phyloP scores from a whole-genome alignment of 2,329 filamentous ascomycete genomes.

The Blastomyces percursus region DNA sequence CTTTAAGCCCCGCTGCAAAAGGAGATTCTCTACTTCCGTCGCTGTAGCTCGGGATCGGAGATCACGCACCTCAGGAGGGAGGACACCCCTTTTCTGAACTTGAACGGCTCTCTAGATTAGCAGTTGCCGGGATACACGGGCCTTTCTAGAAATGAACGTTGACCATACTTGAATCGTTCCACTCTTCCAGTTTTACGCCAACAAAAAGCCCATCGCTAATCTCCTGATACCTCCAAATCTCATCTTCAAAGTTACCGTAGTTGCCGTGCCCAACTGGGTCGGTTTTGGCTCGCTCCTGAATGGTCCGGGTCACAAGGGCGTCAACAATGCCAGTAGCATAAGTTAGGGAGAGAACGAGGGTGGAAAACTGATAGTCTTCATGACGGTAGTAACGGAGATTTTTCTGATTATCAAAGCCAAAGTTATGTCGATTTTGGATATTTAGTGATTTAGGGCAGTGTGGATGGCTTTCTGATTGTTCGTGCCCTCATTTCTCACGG shows the following conservation, averaged over 20 bases:
- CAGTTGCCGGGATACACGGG: neutral
- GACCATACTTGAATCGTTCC: neutral
- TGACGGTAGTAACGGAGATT: neutral
- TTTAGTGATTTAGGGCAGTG: neutral
- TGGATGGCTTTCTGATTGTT: neutral
- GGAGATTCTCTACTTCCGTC: neutral
- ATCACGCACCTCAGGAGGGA: neutral
- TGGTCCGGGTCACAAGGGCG: neutral
- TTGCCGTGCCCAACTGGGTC: neutral
- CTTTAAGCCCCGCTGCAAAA: neutral
- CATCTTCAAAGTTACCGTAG: neutral
- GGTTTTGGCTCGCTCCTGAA: neutral
- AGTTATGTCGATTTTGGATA: neutral
- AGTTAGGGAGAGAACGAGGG: neutral
- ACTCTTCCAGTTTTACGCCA: neutral
- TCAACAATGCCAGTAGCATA: neutral
- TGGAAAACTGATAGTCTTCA: neutral
- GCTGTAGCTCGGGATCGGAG: neutral
- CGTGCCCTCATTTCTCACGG: neutral
- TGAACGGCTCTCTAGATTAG: neutral
- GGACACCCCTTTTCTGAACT: neutral
- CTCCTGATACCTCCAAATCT: slow-evolving; percentile 3
- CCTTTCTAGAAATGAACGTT: neutral
- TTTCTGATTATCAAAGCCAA: neutral
- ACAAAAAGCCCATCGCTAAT: neutral